A percentile compares a stretch with the other conserved stretches of the same genome.
phyloP scores from a whole-genome alignment of 768 basidiomycete species.

The Serendipita indica region DNA sequence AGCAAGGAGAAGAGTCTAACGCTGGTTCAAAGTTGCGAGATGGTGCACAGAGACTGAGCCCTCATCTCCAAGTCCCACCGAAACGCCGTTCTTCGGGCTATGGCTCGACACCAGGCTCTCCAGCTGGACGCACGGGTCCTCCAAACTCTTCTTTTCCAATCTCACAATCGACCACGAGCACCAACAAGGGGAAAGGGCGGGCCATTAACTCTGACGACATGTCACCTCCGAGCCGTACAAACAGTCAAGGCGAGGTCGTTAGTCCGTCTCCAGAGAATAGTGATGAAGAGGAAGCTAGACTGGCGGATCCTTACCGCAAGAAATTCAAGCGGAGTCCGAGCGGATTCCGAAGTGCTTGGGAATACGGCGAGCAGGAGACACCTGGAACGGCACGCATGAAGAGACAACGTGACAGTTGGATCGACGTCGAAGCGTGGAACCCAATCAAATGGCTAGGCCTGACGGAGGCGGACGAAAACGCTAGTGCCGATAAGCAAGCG shows the following conservation, averaged over 20 bases:
- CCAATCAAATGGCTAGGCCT: constrained; percentile 36
- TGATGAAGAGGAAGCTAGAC: constrained; percentile 19
- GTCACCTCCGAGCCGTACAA: not conserved
- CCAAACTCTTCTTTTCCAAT: constrained; percentile 58
- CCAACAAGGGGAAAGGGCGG: not conserved
- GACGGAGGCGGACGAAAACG: constrained; percentile 21
- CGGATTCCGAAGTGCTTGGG: constrained; percentile 50
- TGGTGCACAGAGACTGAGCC: not conserved
- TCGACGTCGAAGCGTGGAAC: constrained; percentile 27
- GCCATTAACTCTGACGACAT: not conserved
- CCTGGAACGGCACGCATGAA: constrained; percentile 41
- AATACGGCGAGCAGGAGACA: constrained; percentile 32
- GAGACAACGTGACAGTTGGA: constrained; percentile 31
- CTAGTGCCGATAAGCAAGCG: constrained; percentile 16
- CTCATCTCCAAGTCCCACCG: not conserved
- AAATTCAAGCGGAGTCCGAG: constrained; percentile 27
- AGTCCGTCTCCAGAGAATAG: not conserved
- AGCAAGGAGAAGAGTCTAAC: not conserved
- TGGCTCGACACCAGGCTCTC: constrained; percentile 21
- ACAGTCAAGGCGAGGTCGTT: not conserved
- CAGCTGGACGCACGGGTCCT: constrained; percentile 54
- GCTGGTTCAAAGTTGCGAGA: not conserved
- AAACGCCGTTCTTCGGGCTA: constrained; percentile 3
- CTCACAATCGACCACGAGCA: constrained; percentile 33
- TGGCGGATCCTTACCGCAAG: constrained; percentile 14